Evolutionary conservation across 192 early-diverging fungal genomes (phyloP), one percentile per base, ranked within the genome.

Genomic region (Paraglomus brasilianum): DNA sequence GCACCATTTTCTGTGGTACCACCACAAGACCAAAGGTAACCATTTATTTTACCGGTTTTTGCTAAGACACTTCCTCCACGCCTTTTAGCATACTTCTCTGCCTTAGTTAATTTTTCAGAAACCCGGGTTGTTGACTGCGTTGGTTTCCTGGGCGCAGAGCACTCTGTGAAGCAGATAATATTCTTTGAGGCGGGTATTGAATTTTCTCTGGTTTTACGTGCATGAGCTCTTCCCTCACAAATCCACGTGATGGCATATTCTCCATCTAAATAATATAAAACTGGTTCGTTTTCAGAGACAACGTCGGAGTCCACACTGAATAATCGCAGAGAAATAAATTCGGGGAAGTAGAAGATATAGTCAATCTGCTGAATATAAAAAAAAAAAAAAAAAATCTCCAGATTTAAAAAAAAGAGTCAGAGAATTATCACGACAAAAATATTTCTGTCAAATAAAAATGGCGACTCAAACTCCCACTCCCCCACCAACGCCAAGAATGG

Each of bases 191-290:
- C 5, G 19, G 36, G 42, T 58, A 58, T 5, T 58, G 30, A 39
- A 58, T 0, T 58, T 55, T 58, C 8, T 60, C 40, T 60, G 40
- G 40, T 21, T 60, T 60, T 43, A 60, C 36, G 44, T 60, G 58
- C 58, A 60, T 60, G 40, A 60, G 44, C 44, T 60, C 14, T 60
- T 60, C 38, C 14, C 58, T 60, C 44, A 60, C 38, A 43, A 60
- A 60, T 13, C 14, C 40, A 60, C 40, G 6, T 17, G 14, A 21
- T 43, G 40, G 58, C 5, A 38, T 3, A 58, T 39, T 58, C 36
- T 14, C 15, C 38, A 39, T 39, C 44, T n/a, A 60, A 60, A 7
- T 60, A 60, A 60, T 60, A 60, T 60, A 60, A 60, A 60, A 60
- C 8, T 17, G 0, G 38, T 3, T 58, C 36, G 42, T 58, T 58